Conservation (phyloP, 1,139 yeast genomes). For the Pichia kudriavzevii region DNA sequence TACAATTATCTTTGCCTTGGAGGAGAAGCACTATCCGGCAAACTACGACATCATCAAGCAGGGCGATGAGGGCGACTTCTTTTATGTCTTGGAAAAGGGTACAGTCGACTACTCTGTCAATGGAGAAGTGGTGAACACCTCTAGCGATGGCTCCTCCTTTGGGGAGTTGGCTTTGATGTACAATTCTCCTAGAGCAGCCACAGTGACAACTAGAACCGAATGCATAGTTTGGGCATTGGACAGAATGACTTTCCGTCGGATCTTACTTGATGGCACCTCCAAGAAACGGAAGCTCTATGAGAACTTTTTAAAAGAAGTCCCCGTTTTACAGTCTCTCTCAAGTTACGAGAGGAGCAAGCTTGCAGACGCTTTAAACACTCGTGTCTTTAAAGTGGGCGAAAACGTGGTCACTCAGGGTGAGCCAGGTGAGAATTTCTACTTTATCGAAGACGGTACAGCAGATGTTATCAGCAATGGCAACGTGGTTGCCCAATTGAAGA, state of each 20-base stretch:
- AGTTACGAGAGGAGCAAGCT: conserved; percentile 81
- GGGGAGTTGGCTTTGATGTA: conserved; percentile 98
- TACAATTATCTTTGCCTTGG: conserved; percentile 74
- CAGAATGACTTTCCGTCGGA: conserved; percentile 86
- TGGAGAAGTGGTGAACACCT: conserved; percentile 62
- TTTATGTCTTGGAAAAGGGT: conserved; percentile 84
- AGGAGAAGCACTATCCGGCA: conserved; percentile 55
- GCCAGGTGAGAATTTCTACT: conserved; percentile 81
- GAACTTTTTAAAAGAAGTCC: conserved; percentile 79
- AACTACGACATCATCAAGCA: conserved; percentile 73
- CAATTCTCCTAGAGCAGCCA: conserved; percentile 96
- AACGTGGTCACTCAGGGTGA: conserved; percentile 84
- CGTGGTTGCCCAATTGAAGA: conserved; percentile 49
- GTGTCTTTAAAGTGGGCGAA: conserved; percentile 63
- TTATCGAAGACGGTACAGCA: conserved; percentile 84
- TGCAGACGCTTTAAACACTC: conserved; percentile 89
- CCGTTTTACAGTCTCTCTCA: conserved; percentile 65
- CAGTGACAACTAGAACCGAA: conserved; percentile 69
- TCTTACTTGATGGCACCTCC: conserved; percentile 81
- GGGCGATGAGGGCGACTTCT: conserved; percentile 95
- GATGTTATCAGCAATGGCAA: conserved; percentile 60
- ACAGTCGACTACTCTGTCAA: conserved; percentile 74
- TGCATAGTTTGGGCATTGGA: conserved; percentile 88
- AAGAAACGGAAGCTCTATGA: conserved; percentile 89
- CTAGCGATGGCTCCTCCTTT: conserved; percentile 82